phyloP scores from a whole-genome alignment of 805 yeast species.

The Saccharomyces mikatae region DNA sequence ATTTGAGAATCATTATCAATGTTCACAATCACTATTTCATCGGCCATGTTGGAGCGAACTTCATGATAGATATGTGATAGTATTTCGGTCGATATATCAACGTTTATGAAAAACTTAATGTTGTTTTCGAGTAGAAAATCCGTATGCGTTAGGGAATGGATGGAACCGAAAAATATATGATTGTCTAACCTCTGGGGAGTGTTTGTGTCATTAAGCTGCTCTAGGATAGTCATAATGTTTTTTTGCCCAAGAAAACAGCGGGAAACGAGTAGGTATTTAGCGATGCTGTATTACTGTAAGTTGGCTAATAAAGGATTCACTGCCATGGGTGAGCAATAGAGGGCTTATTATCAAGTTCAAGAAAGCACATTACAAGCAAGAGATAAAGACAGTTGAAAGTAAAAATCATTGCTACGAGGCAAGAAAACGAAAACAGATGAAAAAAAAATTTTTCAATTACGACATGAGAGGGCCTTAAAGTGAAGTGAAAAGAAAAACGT shows the following conservation, averaged over 20 bases:
- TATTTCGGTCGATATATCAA: conserved; percentile 29
- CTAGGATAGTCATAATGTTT: conserved; percentile 13
- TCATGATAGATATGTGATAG: conserved; percentile 21
- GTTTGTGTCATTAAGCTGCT: neutral
- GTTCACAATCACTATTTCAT: conserved; percentile 30
- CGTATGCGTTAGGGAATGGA: conserved; percentile 31
- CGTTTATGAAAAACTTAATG: conserved; percentile 33
- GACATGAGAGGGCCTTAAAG: neutral
- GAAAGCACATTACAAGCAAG: neutral
- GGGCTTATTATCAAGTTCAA: neutral
- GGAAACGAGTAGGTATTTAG: neutral
- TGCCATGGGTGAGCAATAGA: neutral
- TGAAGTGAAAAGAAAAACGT: neutral
- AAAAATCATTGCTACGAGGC: neutral
- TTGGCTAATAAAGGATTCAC: neutral
- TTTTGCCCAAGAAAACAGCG: conserved; percentile 26
- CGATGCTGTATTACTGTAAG: neutral
- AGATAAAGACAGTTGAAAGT: neutral
- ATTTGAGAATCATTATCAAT: conserved; percentile 25
- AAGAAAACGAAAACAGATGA: neutral
- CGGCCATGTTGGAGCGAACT: conserved; percentile 18
- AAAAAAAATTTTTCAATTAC: neutral
- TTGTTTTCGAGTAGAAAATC: conserved; percentile 33
- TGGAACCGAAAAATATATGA: conserved; percentile 41
- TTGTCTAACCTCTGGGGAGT: conserved; percentile 37